Conservation (phyloP, 1,284 basidiomycete genomes). For the Lentinula novae-zelandiae region DNA sequence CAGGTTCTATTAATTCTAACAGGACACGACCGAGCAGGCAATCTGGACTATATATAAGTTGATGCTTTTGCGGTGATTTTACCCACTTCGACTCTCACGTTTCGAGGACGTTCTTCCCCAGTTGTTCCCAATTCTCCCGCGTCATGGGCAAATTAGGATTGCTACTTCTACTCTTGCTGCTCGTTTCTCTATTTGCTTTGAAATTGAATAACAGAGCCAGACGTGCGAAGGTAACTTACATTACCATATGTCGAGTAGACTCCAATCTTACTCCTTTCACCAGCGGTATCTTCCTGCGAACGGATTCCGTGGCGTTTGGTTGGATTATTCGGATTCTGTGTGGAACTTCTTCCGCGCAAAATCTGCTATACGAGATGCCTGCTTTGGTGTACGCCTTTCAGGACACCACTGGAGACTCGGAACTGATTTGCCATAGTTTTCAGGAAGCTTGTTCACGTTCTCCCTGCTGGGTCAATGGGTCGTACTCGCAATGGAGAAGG, state of each 20-base stretch:
- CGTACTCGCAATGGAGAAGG: conserved; percentile 23
- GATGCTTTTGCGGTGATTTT: no score
- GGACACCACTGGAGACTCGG: neutral
- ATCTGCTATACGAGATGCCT: conserved; percentile 8
- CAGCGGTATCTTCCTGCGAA: conserved; percentile 13
- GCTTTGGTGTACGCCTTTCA: conserved; percentile 5
- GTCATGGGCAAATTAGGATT: neutral
- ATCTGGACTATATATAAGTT: no score
- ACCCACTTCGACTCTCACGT: neutral
- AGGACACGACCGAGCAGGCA: no score
- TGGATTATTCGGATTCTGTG: conserved; percentile 12
- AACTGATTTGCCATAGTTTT: conserved; percentile 11
- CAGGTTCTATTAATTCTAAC: no score
- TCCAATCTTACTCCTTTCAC: neutral
- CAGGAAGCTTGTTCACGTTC: conserved; percentile 16
- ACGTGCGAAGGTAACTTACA: neutral
- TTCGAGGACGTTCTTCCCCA: no score
- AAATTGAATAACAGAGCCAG: neutral
- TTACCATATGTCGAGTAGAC: neutral
- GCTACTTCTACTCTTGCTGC: neutral
- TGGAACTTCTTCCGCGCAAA: conserved; percentile 12
- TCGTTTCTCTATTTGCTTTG: neutral
- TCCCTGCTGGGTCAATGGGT: conserved; percentile 22
- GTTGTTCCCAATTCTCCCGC: neutral
- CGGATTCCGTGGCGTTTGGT: conserved; percentile 12